Base-by-base conservation (phyloP, 176 grass and related monocot genomes). In the Musa schizocarpa region DNA sequence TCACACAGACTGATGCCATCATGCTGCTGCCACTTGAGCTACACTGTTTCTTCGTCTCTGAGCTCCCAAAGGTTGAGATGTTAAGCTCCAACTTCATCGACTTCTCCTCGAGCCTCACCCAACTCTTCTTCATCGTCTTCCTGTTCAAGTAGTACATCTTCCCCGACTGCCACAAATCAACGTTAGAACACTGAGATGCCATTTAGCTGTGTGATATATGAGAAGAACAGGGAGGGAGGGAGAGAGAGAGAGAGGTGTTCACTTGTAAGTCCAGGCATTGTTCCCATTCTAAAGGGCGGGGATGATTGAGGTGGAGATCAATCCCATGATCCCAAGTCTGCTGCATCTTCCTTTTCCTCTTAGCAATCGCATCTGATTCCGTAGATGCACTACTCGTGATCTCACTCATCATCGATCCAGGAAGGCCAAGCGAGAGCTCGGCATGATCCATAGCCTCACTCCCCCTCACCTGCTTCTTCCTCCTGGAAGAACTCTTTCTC, bases 131-230 rank as follows among this genome's bases (percentile, higher is more conserved):
- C 83, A 82, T 16, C 63, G 89, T 96, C 83, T 89, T 96, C 84
- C 92, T 89, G 78, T 96, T 96, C 64, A 96, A 81, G 89, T 96
- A 96, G 82, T 96, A 96, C 82, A 96, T 96, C 82, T 68, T 87
- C 52, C 92, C 92, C 50, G 92, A 96, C 92, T 96, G 87, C 78
- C 24, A 69, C 53, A 76, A 53, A 76, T 53, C 34, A 43, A 43
- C 4, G 34, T 43, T 43, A 43, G 4, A 0, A 43, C 34, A 6
- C 34, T 43, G 34, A 43, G 34, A 43, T 43, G 34, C 34, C 34
- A 43, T 6, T 6, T 43, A 43, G 3, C 34, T 43, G 34, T 43
- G 34, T 43, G 34, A 43, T 43, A 6, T 43, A 43, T 43, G 34
- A 43, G 3, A 34, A 34, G 29, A 34, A 34, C 22, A 22, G 22